Conservation (phyloP, 1,139 yeast genomes). For the Taphrina deformans region DNA sequence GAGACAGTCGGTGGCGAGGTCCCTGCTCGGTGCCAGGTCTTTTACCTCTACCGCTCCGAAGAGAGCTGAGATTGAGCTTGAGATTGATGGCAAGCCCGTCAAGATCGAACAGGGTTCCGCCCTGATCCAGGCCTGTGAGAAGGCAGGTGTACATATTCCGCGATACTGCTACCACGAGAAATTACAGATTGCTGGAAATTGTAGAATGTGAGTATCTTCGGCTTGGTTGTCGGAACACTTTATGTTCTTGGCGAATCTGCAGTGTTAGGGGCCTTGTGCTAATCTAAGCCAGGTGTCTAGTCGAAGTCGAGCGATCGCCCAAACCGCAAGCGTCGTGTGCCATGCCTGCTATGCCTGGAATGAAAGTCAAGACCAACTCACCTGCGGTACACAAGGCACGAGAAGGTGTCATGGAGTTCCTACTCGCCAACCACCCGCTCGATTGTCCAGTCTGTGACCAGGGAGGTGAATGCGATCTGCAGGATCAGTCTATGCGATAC, state of each 20-base stretch:
- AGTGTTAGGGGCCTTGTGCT: neutral
- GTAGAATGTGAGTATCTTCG: slow-evolving; percentile 60
- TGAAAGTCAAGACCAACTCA: slow-evolving; percentile 80
- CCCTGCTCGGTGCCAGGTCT: slow-evolving; percentile 27
- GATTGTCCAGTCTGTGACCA: slow-evolving; percentile 94
- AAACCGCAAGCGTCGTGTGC: slow-evolving; percentile 90
- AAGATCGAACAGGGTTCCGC: slow-evolving; percentile 84
- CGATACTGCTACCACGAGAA: slow-evolving; percentile 91
- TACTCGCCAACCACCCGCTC: slow-evolving; percentile 84
- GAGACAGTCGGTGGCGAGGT: slow-evolving; percentile 18
- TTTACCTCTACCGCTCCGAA: slow-evolving; percentile 44
- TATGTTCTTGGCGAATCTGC: neutral
- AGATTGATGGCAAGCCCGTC: slow-evolving; percentile 75
- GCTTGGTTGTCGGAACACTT: neutral
- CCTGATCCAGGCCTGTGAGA: slow-evolving; percentile 86
- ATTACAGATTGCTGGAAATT: slow-evolving; percentile 89
- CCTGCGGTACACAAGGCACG: slow-evolving; percentile 81
- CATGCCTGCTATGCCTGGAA: slow-evolving; percentile 84
- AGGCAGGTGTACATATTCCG: slow-evolving; percentile 85
- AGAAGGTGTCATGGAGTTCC: slow-evolving; percentile 88
- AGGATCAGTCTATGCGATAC: slow-evolving; percentile 80
- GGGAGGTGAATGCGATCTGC: slow-evolving; percentile 93
- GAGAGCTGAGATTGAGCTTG: slow-evolving; percentile 65
- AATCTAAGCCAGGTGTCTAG: slow-evolving; percentile 55
- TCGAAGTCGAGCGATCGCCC: slow-evolving; percentile 86